Base-by-base conservation (phyloP, 495 filamentous ascomycete genomes). In the Cercophora newfieldiana region DNA sequence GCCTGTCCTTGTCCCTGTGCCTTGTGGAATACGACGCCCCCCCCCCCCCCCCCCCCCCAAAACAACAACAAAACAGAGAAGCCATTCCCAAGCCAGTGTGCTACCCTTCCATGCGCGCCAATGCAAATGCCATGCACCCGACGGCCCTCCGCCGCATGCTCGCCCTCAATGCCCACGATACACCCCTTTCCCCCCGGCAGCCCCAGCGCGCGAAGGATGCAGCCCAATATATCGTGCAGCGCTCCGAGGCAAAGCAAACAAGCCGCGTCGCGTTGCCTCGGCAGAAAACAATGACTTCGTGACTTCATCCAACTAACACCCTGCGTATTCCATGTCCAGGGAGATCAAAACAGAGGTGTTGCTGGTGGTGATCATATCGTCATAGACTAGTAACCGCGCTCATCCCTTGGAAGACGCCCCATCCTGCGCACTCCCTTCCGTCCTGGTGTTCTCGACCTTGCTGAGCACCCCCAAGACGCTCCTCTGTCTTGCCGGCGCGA, bases 401-500 rank as follows among this genome's bases (percentile, higher is more conserved):
- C 33, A 59, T 30, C 37, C 19, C 24, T 44, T 21, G 29, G 7
- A 26, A 31, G 30, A 61, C 21, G 30, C 16, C 29, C 6, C 29
- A 47, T 44, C 55, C 66, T 64, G 65, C 70, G 65, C 55, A 61
- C 49, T 71, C 65, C 67, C 64, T 64, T 62, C 59, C 58, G 12
- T 14, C 44, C 19, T 22, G 25, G 19, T 28, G 10, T 14, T 26
- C 25, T 30, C 47, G 24, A 8, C 33, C 61, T 69, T 74, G 63
- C 68, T 69, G 69, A 77, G 72, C 66, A 62, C 68, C 47, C 65
- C 66, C 31, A 75, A 69, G 66, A 93, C 85, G 76, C 88, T 90
- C 69, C 78, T 78, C 75, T 92, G 89, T 14, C 86, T 81, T 68
- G 81, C 81, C 3, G 82, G 68, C 51, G 85, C 87, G 53, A 91